These are phyloP conservation scores for Ocimum tenuiflorum DNA, from an alignment of 257 asterid species.

Conservation along the genomic window DNA sequence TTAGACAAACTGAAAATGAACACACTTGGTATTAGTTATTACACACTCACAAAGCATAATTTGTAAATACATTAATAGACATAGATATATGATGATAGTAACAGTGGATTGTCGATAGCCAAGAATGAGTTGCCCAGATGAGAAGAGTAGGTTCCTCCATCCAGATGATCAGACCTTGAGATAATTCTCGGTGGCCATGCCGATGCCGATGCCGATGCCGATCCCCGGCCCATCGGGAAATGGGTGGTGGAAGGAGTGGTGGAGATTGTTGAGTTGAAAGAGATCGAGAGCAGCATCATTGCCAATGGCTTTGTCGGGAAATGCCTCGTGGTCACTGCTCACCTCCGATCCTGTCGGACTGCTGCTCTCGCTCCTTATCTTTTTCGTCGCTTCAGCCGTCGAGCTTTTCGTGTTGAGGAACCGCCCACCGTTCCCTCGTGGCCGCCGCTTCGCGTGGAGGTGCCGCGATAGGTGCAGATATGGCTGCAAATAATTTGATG, in stretches of 20 bases:
- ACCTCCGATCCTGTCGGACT: constrained; percentile 29
- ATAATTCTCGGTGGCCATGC: constrained; percentile 25
- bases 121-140: constrained; percentile 66
- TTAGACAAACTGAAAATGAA: too few species aligned
- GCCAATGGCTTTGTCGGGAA: background rate
- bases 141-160: constrained; percentile 17
- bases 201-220: constrained; percentile 29
- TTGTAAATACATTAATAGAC: background rate
- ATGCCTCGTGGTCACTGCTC: constrained; percentile 18
- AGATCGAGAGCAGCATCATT: constrained; percentile 20
- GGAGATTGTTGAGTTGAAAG: constrained; percentile 29
- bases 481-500: constrained; percentile 35
- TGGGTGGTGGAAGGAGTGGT: constrained; percentile 22
- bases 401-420: constrained; percentile 56
- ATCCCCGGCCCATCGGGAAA: constrained; percentile 31
- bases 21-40: background rate
- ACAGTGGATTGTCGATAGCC: constrained; percentile 31
- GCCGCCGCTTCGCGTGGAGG: constrained; percentile 87
- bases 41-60: too few species aligned
- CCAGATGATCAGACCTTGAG: constrained; percentile 34
- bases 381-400: constrained; percentile 5
- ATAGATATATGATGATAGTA: background rate
- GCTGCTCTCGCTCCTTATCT: background rate
- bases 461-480: constrained; percentile 80
- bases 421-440: constrained; percentile 83